phyloP scores from a whole-genome alignment of 1,284 basidiomycete genomes.

The Ceratobasidium sp. region DNA sequence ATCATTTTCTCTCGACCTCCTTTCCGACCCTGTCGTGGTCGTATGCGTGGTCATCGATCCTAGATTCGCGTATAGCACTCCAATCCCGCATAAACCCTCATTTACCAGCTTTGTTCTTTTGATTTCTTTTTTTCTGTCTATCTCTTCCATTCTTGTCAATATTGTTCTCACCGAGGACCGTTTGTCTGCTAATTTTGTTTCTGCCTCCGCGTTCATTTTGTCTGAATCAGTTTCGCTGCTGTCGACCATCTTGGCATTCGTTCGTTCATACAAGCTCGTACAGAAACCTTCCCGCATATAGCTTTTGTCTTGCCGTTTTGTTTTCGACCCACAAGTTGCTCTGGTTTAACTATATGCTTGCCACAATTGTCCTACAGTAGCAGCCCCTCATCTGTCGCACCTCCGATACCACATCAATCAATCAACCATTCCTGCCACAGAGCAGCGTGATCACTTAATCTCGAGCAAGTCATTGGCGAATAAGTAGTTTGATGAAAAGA shows the following conservation, averaged over 20 bases:
- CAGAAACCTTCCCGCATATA: slow-evolving; percentile 44
- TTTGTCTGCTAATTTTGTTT: slow-evolving; percentile 36
- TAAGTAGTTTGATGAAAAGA: not conserved
- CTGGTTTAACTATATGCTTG: slow-evolving; percentile 14
- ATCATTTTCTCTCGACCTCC: slow-evolving; percentile 47
- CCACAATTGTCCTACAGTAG: slow-evolving; percentile 40
- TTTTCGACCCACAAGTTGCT: slow-evolving; percentile 23
- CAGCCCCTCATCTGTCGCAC: slow-evolving; percentile 17
- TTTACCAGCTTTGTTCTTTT: slow-evolving; percentile 25
- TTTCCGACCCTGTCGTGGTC: slow-evolving; percentile 28
- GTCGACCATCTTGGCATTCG: slow-evolving; percentile 32
- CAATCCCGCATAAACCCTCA: slow-evolving; percentile 37
- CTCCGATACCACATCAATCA: slow-evolving; percentile 41
- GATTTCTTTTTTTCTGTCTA: slow-evolving; percentile 23
- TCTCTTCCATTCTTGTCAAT: slow-evolving; percentile 19
- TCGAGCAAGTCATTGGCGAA: not conserved
- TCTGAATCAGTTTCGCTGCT: slow-evolving; percentile 34
- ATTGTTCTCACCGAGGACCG: not conserved
- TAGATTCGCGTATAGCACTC: slow-evolving; percentile 18
- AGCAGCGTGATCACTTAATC: not conserved
- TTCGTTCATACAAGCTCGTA: slow-evolving; percentile 37
- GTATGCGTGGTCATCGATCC: slow-evolving; percentile 32
- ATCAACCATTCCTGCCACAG: slow-evolving; percentile 8
- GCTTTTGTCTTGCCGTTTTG: slow-evolving; percentile 4
- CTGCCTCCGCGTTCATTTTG: slow-evolving; percentile 29